Conservation (phyloP, 1,139 yeast species). For the Suhomyces ambrosiae region DNA sequence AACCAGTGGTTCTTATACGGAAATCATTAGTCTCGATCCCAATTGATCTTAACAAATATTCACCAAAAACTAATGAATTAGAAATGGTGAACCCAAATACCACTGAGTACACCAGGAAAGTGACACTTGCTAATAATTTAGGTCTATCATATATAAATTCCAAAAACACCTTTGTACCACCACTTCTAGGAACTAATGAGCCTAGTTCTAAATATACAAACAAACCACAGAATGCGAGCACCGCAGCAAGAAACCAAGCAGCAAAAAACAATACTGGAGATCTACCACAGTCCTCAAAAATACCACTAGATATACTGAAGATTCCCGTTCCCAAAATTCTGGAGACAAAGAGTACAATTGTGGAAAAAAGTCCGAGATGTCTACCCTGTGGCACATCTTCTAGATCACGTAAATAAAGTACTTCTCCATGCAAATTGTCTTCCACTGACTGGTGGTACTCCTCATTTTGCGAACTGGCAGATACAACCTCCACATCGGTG, state of each 20-base stretch:
- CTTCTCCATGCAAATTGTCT: slow-evolving; percentile 17
- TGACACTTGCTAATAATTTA: slow-evolving; percentile 57
- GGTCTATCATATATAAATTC: slow-evolving; percentile 68
- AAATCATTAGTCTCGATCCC: slow-evolving; percentile 44
- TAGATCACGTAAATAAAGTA: slow-evolving; percentile 30
- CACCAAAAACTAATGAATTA: slow-evolving; percentile 71
- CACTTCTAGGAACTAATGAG: slow-evolving; percentile 67
- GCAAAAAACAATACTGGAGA: slow-evolving; percentile 59
- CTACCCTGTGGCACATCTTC: slow-evolving; percentile 75
- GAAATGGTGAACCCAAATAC: slow-evolving; percentile 66
- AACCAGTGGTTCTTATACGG: slow-evolving; percentile 46
- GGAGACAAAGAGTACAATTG: slow-evolving; percentile 62
- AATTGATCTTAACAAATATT: slow-evolving; percentile 56
- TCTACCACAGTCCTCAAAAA: slow-evolving; percentile 68
- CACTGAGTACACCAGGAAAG: slow-evolving; percentile 58
- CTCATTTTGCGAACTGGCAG: slow-evolving; percentile 9
- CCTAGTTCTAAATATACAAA: slow-evolving; percentile 70
- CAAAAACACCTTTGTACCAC: slow-evolving; percentile 72
- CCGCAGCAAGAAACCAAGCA: slow-evolving; percentile 64
- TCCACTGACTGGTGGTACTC: slow-evolving; percentile 2
- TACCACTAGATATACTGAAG: slow-evolving; percentile 69
- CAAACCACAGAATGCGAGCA: slow-evolving; percentile 65
- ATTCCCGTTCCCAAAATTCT: slow-evolving; percentile 80
- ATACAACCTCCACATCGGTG: slow-evolving; percentile 6
- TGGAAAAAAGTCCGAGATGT: slow-evolving; percentile 68